Percentiles rank a stretch among this genome's conserved stretches.
phyloP scores from a whole-genome alignment of 352 stramenopile genomes.

The Phytopythium montanum region DNA sequence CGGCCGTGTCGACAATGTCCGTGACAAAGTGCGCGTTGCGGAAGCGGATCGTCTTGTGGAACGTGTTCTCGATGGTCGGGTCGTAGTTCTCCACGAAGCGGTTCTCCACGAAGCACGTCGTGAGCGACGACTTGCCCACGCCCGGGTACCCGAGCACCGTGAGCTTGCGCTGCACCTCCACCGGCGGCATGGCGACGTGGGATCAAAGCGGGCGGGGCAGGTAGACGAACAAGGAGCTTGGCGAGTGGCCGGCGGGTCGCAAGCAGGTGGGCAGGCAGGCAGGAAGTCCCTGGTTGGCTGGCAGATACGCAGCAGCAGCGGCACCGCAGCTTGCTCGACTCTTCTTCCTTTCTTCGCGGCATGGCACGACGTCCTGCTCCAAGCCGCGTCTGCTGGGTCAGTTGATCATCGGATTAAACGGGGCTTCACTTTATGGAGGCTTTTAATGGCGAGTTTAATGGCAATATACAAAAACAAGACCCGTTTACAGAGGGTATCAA shows the following conservation, averaged over 20 bases:
- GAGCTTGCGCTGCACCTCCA: constrained; percentile 95
- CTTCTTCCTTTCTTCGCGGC: constrained; percentile 1
- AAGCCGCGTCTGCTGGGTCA: no score
- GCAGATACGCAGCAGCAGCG: background rate
- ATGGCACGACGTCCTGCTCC: no score
- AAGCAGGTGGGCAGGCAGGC: no score
- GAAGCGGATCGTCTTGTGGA: constrained; percentile 96
- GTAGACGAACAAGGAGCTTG: background rate
- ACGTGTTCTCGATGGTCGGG: constrained; percentile 96
- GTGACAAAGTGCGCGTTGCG: constrained; percentile 95
- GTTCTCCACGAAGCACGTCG: constrained; percentile 94
- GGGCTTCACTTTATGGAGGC: no score
- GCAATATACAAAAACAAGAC: no score
- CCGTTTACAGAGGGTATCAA: no score
- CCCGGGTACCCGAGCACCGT: constrained; percentile 93
- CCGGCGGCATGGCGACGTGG: constrained; percentile 21
- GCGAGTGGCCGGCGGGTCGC: no score
- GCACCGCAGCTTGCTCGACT: background rate
- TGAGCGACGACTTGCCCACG: constrained; percentile 95
- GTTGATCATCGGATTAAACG: no score
- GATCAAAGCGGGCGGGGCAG: background rate
- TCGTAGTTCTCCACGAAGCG: constrained; percentile 92
- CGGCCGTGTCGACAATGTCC: constrained; percentile 96
- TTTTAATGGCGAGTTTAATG: no score
- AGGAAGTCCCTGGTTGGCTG: background rate